A percentile compares a stretch with the other conserved stretches of the same genome.
Conservation (phyloP, 495 filamentous ascomycete species). For the Xylaria flabelliformis region DNA sequence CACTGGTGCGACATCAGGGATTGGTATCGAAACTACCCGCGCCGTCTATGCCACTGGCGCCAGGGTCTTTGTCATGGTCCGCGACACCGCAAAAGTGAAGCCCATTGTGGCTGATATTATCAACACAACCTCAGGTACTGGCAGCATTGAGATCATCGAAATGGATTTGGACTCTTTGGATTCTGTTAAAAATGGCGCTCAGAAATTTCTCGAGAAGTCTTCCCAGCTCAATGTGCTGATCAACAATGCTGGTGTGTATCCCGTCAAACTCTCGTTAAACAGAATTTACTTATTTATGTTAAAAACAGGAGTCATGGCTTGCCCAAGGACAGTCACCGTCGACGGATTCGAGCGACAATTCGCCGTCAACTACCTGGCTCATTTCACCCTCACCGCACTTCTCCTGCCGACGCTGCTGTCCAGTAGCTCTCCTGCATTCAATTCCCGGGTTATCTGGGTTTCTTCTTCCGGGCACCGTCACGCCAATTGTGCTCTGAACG, state of each 20-base stretch:
- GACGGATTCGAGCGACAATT: slow-evolving; percentile 56
- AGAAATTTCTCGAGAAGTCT: slow-evolving; percentile 25
- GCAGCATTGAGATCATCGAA: slow-evolving; percentile 40
- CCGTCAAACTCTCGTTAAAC: not conserved
- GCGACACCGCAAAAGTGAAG: slow-evolving; percentile 46
- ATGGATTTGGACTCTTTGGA: slow-evolving; percentile 46
- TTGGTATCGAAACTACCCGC: slow-evolving; percentile 59
- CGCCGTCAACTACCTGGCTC: slow-evolving; percentile 53
- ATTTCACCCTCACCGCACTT: slow-evolving; percentile 57
- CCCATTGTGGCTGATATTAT: slow-evolving; percentile 41
- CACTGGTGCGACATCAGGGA: slow-evolving; percentile 57
- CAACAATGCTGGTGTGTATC: slow-evolving; percentile 33
- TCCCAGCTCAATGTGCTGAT: slow-evolving; percentile 35
- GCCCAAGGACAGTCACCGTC: slow-evolving; percentile 43
- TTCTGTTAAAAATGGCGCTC: slow-evolving; percentile 38
- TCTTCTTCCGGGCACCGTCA: slow-evolving; percentile 48
- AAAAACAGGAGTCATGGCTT: slow-evolving; percentile 45
- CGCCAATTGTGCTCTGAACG: not conserved
- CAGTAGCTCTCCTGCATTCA: slow-evolving; percentile 42
- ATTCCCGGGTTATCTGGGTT: slow-evolving; percentile 53
- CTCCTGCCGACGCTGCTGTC: slow-evolving; percentile 48
- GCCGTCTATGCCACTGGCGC: slow-evolving; percentile 56
- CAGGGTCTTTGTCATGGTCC: slow-evolving; percentile 50
- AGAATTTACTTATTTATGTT: not conserved
- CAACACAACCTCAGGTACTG: slow-evolving; percentile 32